Percentiles rank a stretch among this genome's conserved stretches.
Evolutionary conservation across 192 early-diverging fungal species (phyloP).

Genomic region (Lunasporangiospora selenospora): DNA sequence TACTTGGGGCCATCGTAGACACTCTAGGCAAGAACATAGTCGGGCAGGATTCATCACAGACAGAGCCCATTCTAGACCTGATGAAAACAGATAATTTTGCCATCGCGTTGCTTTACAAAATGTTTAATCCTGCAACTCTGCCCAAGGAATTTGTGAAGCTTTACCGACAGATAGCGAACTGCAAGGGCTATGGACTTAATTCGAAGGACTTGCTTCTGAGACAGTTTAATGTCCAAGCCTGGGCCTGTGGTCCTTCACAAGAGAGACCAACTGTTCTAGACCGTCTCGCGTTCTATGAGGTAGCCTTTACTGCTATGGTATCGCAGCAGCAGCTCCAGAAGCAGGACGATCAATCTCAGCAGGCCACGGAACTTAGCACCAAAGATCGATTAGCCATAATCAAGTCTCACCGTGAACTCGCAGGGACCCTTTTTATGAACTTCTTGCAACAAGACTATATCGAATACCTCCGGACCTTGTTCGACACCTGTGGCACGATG

Average conservation of each 20-base stretch:
- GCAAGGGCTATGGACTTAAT: slow-evolving; percentile 28
- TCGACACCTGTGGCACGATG: slow-evolving; percentile 42
- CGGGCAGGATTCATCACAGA: slow-evolving; percentile 28
- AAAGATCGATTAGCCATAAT: slow-evolving; percentile 40
- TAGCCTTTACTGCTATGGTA: slow-evolving; percentile 43
- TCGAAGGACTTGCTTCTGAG: slow-evolving; percentile 35
- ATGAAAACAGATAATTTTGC: slow-evolving; percentile 37
- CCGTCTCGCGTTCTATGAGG: slow-evolving; percentile 32
- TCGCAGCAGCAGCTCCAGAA: slow-evolving; percentile 39
- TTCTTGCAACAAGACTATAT: slow-evolving; percentile 38
- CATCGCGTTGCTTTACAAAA: slow-evolving; percentile 29
- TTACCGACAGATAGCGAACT: slow-evolving; percentile 27
- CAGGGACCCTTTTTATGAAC: slow-evolving; percentile 32
- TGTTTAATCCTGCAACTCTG: slow-evolving; percentile 36
- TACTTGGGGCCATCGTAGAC: slow-evolving; percentile 22
- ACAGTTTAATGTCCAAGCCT: slow-evolving; percentile 43
- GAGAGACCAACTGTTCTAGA: slow-evolving; percentile 18
- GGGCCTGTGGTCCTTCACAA: slow-evolving; percentile 11
- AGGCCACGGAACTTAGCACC: slow-evolving; percentile 36
- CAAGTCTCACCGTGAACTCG: slow-evolving; percentile 40
- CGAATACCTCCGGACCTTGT: slow-evolving; percentile 36
- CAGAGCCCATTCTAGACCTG: slow-evolving; percentile 34
- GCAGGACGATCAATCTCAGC: slow-evolving; percentile 35
- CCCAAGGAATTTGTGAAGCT: slow-evolving; percentile 37
- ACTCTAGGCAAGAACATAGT: slow-evolving; percentile 31